phyloP scores from a whole-genome alignment of 257 asterid genomes.

The Salvia rosmarinus region DNA sequence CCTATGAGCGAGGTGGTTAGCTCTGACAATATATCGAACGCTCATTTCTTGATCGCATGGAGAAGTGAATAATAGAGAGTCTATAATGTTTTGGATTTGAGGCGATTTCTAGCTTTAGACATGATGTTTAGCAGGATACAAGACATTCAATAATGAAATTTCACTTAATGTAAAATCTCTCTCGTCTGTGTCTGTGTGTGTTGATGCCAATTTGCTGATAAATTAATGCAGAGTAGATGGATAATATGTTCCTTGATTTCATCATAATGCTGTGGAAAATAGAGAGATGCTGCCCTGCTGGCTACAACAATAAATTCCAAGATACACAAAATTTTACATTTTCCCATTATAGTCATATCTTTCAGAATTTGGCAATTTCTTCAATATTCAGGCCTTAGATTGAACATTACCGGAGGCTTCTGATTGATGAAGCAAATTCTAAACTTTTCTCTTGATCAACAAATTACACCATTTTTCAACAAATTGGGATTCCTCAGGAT shows the following conservation, averaged over 20 bases:
- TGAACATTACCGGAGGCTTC: not conserved
- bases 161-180: not conserved
- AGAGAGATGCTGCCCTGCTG: not conserved
- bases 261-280: not conserved
- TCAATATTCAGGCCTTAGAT: not conserved
- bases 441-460: slow-evolving; percentile 32
- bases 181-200: not conserved
- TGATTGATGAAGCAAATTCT: not conserved
- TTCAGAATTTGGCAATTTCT: not conserved
- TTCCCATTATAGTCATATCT: not conserved
- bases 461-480: slow-evolving; percentile 45
- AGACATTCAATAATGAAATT: slow-evolving; percentile 17
- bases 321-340: not conserved
- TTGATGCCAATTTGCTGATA: not conserved
- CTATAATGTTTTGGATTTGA: slow-evolving; percentile 18
- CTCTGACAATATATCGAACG: not conserved
- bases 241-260: not conserved
- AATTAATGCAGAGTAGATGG: not conserved
- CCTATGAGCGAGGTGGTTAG: not conserved
- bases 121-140: slow-evolving; percentile 26
- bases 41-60: slow-evolving; percentile 12
- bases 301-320: slow-evolving; percentile 20
- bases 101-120: slow-evolving; percentile 23
- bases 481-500: slow-evolving; percentile 35
- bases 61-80: slow-evolving; percentile 31